Percentiles rank a stretch among this genome's conserved stretches.
Evolutionary conservation across 208 protist genomes (phyloP).

Genomic region (Trypanosoma mega): DNA sequence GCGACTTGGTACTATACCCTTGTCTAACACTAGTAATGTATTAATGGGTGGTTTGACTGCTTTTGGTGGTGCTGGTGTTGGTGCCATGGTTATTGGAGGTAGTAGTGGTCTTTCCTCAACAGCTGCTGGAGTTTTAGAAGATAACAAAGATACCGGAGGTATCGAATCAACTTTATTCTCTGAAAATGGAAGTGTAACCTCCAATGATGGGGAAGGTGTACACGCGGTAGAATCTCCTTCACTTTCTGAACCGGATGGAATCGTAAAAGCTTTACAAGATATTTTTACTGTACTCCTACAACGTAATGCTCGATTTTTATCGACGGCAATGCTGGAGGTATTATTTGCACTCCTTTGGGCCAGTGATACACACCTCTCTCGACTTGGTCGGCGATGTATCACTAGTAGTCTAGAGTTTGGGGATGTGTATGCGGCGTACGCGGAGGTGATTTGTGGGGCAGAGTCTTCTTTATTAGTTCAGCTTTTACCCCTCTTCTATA

Average conservation of each 20-base stretch:
- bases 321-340: slow-evolving; percentile 26
- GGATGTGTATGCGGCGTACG: slow-evolving; percentile 54
- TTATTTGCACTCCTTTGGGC: slow-evolving; percentile 51
- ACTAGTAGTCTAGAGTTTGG: slow-evolving; percentile 48
- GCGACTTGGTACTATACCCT: slow-evolving; percentile 34
- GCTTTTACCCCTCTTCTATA: slow-evolving; percentile 45
- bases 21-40: too few relatives aligned
- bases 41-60: background rate
- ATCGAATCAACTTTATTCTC: too few relatives aligned
- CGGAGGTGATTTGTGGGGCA: slow-evolving; percentile 37
- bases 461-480: slow-evolving; percentile 33
- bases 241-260: slow-evolving; percentile 2
- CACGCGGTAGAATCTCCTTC: background rate
- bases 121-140: too few relatives aligned
- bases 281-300: slow-evolving; percentile 59
- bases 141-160: too few relatives aligned
- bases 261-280: slow-evolving; percentile 8
- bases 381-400: slow-evolving; percentile 60
- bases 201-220: too few relatives aligned
- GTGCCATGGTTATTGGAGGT: too few relatives aligned
- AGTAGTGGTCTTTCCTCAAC: too few relatives aligned
- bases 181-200: too few relatives aligned
- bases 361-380: slow-evolving; percentile 38
- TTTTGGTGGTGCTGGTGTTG: too few relatives aligned
- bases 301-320: slow-evolving; percentile 32